Evolutionary conservation across 257 asterid species (phyloP).

Genomic region (Ocimum tenuiflorum): DNA sequence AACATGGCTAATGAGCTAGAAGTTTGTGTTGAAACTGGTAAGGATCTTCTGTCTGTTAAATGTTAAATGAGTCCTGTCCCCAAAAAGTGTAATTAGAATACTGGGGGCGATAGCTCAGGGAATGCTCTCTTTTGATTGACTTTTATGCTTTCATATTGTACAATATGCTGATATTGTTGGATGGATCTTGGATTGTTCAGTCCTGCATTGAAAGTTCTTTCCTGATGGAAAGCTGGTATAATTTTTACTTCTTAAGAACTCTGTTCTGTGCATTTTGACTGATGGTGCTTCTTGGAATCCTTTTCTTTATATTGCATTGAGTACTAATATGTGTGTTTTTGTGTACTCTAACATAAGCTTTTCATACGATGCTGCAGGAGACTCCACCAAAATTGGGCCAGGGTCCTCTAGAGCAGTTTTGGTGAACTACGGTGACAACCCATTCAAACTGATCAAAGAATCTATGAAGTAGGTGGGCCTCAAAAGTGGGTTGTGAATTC

Average conservation of each 20-base stretch:
- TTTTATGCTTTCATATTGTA: too few species aligned
- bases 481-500: conserved; percentile 12
- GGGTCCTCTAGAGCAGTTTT: conserved; percentile 32
- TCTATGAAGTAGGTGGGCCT: conserved; percentile 45
- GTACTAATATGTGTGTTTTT: not conserved
- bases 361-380: conserved; percentile 28
- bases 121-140: not conserved
- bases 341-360: not conserved
- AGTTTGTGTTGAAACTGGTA: conserved; percentile 53
- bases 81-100: not conserved
- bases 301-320: not conserved
- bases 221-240: not conserved
- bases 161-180: not conserved
- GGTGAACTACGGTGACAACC: conserved; percentile 38
- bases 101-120: not conserved
- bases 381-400: conserved; percentile 27
- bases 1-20: conserved; percentile 49
- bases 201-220: too few species aligned
- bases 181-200: too few species aligned
- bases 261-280: not conserved
- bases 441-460: conserved; percentile 40
- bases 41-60: not conserved
- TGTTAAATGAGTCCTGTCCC: not conserved
- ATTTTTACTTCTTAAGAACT: not conserved
- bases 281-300: not conserved